These are phyloP conservation scores for Neurospora sublineolata DNA, from an alignment of 495 filamentous ascomycete species.

Conservation along the genomic window DNA sequence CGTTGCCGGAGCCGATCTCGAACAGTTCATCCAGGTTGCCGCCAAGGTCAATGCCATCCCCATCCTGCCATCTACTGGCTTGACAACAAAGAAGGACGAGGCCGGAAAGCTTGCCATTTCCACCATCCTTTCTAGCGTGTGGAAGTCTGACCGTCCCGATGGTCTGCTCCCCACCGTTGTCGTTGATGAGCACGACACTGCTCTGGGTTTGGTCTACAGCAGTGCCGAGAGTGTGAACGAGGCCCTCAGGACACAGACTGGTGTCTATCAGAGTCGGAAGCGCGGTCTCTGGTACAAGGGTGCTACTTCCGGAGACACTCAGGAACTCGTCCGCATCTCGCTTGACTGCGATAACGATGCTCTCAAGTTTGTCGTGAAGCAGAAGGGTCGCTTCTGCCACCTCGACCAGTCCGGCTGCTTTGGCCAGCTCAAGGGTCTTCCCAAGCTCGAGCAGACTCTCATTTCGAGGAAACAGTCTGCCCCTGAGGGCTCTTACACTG, in stretches of 20 bases:
- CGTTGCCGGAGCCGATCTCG: conserved; percentile 31
- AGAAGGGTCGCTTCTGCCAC: conserved; percentile 93
- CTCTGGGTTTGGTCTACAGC: conserved; percentile 86
- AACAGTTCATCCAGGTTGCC: conserved; percentile 42
- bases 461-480: conserved; percentile 66
- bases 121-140: conserved; percentile 54
- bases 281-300: conserved; percentile 96
- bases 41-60: conserved; percentile 53
- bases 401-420: conserved; percentile 86
- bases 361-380: conserved; percentile 74
- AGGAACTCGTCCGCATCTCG: conserved; percentile 74
- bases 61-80: conserved; percentile 55
- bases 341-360: conserved; percentile 91
- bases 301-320: conserved; percentile 82
- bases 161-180: conserved; percentile 80
- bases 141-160: conserved; percentile 73
- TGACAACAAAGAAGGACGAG: conserved; percentile 55
- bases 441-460: conserved; percentile 76
- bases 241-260: conserved; percentile 74
- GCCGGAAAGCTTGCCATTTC: conserved; percentile 52
- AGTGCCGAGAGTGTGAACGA: conserved; percentile 79
- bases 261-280: conserved; percentile 92
- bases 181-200: conserved; percentile 73
- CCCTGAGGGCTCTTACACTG: conserved; percentile 85
- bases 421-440: conserved; percentile 67